These are phyloP conservation scores for Leccinum boreale DNA, from an alignment of 768 basidiomycete species.

Conservation along the genomic window DNA sequence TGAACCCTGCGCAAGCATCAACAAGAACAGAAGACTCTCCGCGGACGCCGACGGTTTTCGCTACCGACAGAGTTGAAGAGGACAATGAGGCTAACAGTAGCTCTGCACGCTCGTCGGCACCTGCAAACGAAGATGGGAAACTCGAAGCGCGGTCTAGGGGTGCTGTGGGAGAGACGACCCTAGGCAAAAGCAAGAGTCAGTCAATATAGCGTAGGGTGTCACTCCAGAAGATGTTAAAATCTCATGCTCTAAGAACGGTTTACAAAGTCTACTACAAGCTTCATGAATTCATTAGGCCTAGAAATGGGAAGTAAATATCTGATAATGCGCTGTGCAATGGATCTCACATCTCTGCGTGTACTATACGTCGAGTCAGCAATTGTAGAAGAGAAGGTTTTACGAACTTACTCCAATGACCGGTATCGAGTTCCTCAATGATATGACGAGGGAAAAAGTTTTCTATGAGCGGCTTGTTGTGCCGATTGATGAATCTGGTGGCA, in stretches of 20 bases:
- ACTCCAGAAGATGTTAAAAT: not conserved
- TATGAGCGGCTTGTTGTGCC: conserved; percentile 59
- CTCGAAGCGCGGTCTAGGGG: not conserved
- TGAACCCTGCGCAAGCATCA: conserved; percentile 31
- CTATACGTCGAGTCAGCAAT: conserved; percentile 34
- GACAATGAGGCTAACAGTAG: conserved; percentile 6
- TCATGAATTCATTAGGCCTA: conserved; percentile 58
- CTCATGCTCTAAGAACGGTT: conserved; percentile 11
- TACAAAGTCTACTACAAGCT: conserved; percentile 31
- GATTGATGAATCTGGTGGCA: conserved; percentile 64
- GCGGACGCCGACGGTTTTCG: conserved; percentile 12
- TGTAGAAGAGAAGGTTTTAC: not conserved
- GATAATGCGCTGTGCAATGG: not conserved
- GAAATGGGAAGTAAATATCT: not conserved
- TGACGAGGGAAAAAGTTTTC: conserved; percentile 72
- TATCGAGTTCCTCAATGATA: conserved; percentile 58
- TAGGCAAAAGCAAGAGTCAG: not conserved
- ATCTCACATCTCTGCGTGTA: conserved; percentile 73
- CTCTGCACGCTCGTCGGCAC: not conserved
- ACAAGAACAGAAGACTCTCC: conserved; percentile 29
- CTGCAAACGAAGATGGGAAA: not conserved
- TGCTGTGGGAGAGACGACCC: too few species aligned
- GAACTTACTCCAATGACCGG: conserved; percentile 83
- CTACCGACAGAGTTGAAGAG: not conserved
- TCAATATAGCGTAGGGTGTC: not conserved